Conservation (phyloP, 2,329 filamentous ascomycete species). For the Pezicula radicicola region DNA sequence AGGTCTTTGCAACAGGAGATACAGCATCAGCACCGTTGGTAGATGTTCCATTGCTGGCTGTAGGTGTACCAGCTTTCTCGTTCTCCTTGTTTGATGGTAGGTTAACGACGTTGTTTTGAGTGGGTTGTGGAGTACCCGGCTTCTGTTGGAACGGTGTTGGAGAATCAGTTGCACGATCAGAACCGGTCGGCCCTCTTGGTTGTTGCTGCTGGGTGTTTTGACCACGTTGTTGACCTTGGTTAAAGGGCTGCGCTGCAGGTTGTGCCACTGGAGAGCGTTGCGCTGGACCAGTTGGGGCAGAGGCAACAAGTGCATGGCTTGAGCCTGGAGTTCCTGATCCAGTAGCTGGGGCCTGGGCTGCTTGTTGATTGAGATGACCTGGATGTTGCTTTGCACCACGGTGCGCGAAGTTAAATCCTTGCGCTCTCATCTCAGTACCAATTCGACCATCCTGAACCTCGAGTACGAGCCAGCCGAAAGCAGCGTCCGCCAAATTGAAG, state of each 20-base stretch:
- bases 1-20: conserved; percentile 59
- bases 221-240: conserved; percentile 21
- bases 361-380: conserved; percentile 30
- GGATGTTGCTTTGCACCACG: conserved; percentile 76
- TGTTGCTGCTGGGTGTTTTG: conserved; percentile 24
- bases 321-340: conserved; percentile 30
- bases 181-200: conserved; percentile 24
- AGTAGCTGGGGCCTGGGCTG: conserved; percentile 31
- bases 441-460: conserved; percentile 96
- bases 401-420: conserved; percentile 99
- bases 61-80: conserved; percentile 46
- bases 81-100: conserved; percentile 48
- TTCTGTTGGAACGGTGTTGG: conserved; percentile 31
- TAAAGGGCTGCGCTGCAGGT: conserved; percentile 20
- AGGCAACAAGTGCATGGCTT: conserved; percentile 28
- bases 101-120: conserved; percentile 27
- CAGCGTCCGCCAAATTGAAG: conserved; percentile 96
- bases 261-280: conserved; percentile 23
- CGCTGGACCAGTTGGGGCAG: conserved; percentile 26
- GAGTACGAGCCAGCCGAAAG: conserved; percentile 92
- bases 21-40: conserved; percentile 47
- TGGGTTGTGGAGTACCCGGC: conserved; percentile 45
- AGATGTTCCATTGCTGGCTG: conserved; percentile 47
- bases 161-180: conserved; percentile 27
- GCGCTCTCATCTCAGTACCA: conserved; percentile 96